These are phyloP conservation scores for Rhodotorula sp. DNA, from an alignment of 1,284 basidiomycete species.

Conservation along the genomic window DNA sequence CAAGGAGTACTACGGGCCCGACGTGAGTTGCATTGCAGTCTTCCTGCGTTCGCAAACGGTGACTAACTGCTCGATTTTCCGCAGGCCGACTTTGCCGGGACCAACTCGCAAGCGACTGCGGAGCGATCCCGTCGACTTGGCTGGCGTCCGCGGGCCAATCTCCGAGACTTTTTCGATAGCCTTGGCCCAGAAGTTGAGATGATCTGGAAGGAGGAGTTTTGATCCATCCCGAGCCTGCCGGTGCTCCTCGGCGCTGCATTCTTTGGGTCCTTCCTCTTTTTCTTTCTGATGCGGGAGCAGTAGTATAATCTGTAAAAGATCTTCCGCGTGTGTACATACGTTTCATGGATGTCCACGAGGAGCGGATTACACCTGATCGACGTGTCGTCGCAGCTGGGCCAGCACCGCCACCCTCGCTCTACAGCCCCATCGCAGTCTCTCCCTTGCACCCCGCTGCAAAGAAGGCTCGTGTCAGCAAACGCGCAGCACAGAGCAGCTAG, in stretches of 20 bases:
- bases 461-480: too few relatives aligned
- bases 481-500: too few relatives aligned
- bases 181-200: neutral
- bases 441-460: neutral
- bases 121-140: neutral
- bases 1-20: neutral
- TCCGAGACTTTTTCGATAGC: neutral
- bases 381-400: neutral
- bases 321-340: too few relatives aligned
- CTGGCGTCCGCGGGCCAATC: neutral
- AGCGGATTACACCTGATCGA: neutral
- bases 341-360: too few relatives aligned
- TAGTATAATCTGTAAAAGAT: too few relatives aligned
- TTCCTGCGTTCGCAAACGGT: neutral
- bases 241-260: too few relatives aligned
- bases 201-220: slow-evolving; percentile 2
- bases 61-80: neutral
- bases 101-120: neutral
- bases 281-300: too few relatives aligned
- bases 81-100: neutral
- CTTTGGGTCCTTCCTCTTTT: too few relatives aligned
- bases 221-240: too few relatives aligned
- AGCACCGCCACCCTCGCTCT: neutral
- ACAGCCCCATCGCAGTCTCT: neutral
- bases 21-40: neutral